Conservation (phyloP, 2,329 filamentous ascomycete species). For the Aspergillus caelatus region DNA sequence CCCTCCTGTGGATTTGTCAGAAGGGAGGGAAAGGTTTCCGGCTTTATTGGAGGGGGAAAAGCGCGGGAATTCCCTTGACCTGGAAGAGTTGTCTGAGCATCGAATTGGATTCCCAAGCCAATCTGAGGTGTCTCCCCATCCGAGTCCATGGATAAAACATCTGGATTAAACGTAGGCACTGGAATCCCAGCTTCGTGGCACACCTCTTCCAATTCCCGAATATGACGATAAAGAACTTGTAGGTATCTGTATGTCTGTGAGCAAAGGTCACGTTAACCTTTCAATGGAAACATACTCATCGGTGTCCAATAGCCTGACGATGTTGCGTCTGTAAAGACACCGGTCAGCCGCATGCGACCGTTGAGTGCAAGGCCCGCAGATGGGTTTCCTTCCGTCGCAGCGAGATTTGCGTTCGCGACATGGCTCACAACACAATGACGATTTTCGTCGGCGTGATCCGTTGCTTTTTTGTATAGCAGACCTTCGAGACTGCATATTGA, state of each 20-base stretch:
- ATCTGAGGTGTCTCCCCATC: background rate
- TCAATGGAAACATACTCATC: constrained; percentile 33
- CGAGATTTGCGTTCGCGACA: constrained; percentile 5
- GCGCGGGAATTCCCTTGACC: background rate
- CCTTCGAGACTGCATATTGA: constrained; percentile 2
- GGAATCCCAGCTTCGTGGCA: constrained; percentile 26
- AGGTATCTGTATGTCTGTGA: constrained; percentile 12
- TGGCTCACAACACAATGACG: constrained; percentile 4
- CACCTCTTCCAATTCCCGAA: constrained; percentile 30
- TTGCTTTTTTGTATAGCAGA: background rate
- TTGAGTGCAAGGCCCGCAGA: constrained; percentile 47
- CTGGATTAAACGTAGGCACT: constrained; percentile 13
- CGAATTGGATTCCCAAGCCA: background rate
- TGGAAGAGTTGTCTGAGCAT: background rate
- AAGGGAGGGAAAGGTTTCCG: background rate
- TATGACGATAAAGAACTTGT: constrained; percentile 28
- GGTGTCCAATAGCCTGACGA: constrained; percentile 40
- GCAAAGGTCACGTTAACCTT: background rate
- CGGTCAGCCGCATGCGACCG: constrained; percentile 36
- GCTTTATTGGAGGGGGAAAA: background rate
- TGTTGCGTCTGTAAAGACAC: constrained; percentile 45
- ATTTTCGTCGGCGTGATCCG: constrained; percentile 4
- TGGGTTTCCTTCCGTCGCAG: constrained; percentile 38
- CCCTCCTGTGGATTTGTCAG: constrained; percentile 2
- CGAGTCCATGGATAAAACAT: background rate